Conservation (phyloP, 2,329 filamentous ascomycete genomes). For the Xylaria sp. region DNA sequence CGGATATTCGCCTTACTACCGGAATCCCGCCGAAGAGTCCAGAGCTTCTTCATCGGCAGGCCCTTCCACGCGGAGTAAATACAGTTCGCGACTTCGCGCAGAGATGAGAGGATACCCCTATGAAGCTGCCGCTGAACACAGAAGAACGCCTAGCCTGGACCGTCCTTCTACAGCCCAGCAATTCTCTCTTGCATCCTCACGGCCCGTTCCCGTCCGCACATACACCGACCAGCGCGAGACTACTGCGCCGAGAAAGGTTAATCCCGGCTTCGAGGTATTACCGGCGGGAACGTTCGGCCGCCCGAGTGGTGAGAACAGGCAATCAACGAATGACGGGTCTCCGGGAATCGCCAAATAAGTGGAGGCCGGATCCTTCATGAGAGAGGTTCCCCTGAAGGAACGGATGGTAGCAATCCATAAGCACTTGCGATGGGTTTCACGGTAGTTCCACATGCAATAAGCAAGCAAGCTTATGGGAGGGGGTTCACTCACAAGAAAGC, state of each 20-base stretch:
- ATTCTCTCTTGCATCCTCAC: conserved; percentile 14
- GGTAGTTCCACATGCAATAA: not conserved
- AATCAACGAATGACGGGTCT: not conserved
- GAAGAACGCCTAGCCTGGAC: not conserved
- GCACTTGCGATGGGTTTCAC: not conserved
- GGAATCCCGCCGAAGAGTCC: conserved; percentile 19
- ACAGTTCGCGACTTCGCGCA: conserved; percentile 18
- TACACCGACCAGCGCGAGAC: conserved; percentile 22
- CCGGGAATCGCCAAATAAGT: conserved; percentile 6
- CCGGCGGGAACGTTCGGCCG: conserved; percentile 30
- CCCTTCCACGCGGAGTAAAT: conserved; percentile 14
- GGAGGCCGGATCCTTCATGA: not conserved
- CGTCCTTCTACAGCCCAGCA: conserved; percentile 6
- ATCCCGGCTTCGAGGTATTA: conserved; percentile 30
- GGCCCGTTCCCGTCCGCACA: conserved; percentile 26
- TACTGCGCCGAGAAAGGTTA: conserved; percentile 24
- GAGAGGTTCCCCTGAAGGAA: not conserved
- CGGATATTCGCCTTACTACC: conserved; percentile 15
- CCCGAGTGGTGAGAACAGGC: conserved; percentile 18
- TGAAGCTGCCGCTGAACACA: conserved; percentile 1
- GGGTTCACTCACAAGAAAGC: too few species aligned
- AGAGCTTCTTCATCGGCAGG: conserved; percentile 9
- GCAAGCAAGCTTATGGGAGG: not conserved
- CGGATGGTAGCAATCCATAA: not conserved
- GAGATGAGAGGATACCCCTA: conserved; percentile 13